Conservation (phyloP, 495 filamentous ascomycete species). For the Podospora pseudocomata region DNA sequence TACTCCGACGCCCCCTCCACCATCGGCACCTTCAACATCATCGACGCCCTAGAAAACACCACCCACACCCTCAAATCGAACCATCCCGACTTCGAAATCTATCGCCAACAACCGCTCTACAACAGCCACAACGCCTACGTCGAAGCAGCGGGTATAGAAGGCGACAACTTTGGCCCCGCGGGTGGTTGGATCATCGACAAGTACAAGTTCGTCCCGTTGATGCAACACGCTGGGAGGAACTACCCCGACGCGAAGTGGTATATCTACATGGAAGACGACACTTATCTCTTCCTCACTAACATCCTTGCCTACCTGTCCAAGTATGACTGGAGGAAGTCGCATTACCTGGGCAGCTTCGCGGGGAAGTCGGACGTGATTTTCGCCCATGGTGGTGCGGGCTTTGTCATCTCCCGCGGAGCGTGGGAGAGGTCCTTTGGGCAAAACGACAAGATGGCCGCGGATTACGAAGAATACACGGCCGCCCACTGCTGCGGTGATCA, state of each 20-base stretch:
- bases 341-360: conserved; percentile 16
- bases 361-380: conserved; percentile 15
- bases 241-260: conserved; percentile 16
- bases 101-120: conserved; percentile 13
- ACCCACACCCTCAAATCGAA: not conserved
- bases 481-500: conserved; percentile 19
- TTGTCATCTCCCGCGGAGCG: conserved; percentile 12
- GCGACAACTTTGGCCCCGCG: conserved; percentile 16
- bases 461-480: conserved; percentile 17
- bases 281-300: conserved; percentile 16
- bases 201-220: conserved; percentile 16
- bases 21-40: conserved; percentile 11
- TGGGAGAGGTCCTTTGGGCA: conserved; percentile 16
- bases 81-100: conserved; percentile 13
- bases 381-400: conserved; percentile 16
- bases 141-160: conserved; percentile 10
- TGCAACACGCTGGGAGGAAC: conserved; percentile 15
- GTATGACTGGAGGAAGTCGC: conserved; percentile 10
- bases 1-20: conserved; percentile 11
- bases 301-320: conserved; percentile 10
- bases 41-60: conserved; percentile 15
- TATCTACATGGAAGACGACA: conserved; percentile 21
- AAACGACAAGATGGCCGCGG: conserved; percentile 5
- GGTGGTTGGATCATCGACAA: conserved; percentile 19
- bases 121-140: conserved; percentile 11